A percentile compares a stretch with the other conserved stretches of the same genome.
Evolutionary conservation across 176 grass and related monocot species (phyloP).

Genomic region (Dendrocalamus sinicus): DNA sequence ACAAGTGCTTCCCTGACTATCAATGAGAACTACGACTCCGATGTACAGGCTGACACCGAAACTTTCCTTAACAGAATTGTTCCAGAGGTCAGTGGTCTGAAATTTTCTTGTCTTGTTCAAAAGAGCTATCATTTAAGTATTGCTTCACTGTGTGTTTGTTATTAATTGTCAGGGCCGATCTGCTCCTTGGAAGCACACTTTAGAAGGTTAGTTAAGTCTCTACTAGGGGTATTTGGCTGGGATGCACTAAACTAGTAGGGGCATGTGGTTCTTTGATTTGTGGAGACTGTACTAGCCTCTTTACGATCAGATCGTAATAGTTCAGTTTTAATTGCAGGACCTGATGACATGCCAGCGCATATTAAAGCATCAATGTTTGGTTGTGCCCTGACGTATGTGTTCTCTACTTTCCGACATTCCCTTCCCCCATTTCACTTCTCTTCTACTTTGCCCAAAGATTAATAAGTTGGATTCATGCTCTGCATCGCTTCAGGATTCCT

Average conservation of each 20-base stretch:
- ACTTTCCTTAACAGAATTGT: constrained; percentile 93
- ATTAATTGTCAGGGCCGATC: constrained; percentile 61
- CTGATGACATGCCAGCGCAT: constrained; percentile 99
- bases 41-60: constrained; percentile 93
- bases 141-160: constrained; percentile 32
- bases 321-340: constrained; percentile 65
- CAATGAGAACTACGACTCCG: constrained; percentile 93
- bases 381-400: constrained; percentile 78
- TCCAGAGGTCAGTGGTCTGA: constrained; percentile 63
- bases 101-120: constrained; percentile 9
- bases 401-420: neutral
- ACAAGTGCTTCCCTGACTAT: constrained; percentile 98
- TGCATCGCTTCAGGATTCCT: constrained; percentile 71
- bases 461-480: constrained; percentile 19
- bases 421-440: neutral
- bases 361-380: constrained; percentile 99
- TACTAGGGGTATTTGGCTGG: neutral
- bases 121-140: constrained; percentile 4
- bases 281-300: constrained; percentile 11
- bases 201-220: constrained; percentile 72
- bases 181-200: constrained; percentile 96
- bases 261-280: neutral
- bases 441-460: constrained; percentile 23
- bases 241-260: neutral
- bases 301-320: constrained; percentile 19